Evolutionary conservation across 352 stramenopile genomes (phyloP).

Genomic region (Phytophthora rubi): DNA sequence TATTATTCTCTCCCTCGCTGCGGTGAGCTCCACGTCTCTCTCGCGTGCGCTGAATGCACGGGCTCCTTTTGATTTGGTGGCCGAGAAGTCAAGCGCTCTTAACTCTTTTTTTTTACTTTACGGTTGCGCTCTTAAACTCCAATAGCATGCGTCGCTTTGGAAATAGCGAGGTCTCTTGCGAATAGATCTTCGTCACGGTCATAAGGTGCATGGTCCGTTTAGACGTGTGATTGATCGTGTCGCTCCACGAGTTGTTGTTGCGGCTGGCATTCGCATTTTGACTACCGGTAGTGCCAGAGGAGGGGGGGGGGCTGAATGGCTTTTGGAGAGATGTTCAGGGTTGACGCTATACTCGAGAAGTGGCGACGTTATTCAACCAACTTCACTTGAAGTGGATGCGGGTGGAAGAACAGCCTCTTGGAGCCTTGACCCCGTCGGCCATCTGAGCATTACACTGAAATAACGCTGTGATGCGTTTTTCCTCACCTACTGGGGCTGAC

Average conservation of each 20-base stretch:
- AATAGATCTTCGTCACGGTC: too few relatives aligned
- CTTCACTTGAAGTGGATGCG: constrained; percentile 33
- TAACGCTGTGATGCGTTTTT: constrained; percentile 17
- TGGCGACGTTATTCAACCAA: constrained; percentile 33
- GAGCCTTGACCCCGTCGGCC: constrained; percentile 2
- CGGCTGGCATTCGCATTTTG: too few relatives aligned
- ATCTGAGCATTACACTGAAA: constrained; percentile 19
- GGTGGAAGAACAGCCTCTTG: constrained; percentile 25
- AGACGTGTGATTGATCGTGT: too few relatives aligned
- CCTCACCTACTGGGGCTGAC: constrained; percentile 10
- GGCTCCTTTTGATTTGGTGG: not conserved
- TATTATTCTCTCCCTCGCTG: not conserved
- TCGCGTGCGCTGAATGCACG: not conserved
- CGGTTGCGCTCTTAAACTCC: too few relatives aligned
- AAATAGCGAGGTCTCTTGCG: too few relatives aligned
- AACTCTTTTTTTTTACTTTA: not conserved
- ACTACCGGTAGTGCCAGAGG: too few relatives aligned
- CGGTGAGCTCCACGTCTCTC: too few relatives aligned
- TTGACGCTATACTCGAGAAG: constrained; percentile 29
- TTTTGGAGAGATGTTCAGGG: constrained; percentile 19
- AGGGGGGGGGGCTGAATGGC: not conserved
- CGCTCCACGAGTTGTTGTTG: too few relatives aligned
- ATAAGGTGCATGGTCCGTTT: too few relatives aligned
- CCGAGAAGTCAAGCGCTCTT: not conserved
- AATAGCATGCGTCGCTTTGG: too few relatives aligned